Percentiles rank a stretch among this genome's conserved stretches.
Conservation (phyloP, 306 rosid species). For the Herpetospermum pedunculosum region DNA sequence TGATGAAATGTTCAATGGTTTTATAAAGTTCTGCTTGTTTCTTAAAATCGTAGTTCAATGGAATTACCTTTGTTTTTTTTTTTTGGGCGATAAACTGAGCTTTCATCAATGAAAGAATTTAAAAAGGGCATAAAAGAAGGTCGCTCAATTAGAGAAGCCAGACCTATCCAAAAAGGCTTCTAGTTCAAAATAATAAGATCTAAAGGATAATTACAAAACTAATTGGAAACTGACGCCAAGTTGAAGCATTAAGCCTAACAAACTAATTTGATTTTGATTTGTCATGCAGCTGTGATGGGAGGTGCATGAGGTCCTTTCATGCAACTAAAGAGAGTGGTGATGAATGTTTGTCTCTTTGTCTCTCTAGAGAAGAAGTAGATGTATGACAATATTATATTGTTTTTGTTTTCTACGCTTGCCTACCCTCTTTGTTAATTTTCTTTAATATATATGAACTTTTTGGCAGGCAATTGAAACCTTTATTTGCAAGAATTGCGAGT, state of each 20-base stretch:
- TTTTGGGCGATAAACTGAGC: too few species aligned
- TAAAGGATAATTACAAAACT: neutral
- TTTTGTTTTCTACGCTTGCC: neutral
- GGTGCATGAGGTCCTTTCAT: slow-evolving; percentile 91
- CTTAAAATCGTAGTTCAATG: neutral
- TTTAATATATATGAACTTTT: slow-evolving; percentile 1
- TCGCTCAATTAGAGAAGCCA: neutral
- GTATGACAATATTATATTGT: slow-evolving; percentile 37
- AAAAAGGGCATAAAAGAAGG: neutral
- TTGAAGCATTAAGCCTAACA: neutral
- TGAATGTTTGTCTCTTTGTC: slow-evolving; percentile 70
- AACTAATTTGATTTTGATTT: neutral
- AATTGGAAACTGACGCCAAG: neutral
- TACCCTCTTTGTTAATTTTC: slow-evolving; percentile 4
- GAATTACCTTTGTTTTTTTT: neutral
- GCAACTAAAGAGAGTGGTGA: slow-evolving; percentile 44
- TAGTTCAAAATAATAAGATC: neutral
- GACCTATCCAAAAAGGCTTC: neutral
- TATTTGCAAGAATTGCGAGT: slow-evolving; percentile 64
- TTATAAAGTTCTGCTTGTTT: neutral
- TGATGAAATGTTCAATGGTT: neutral
- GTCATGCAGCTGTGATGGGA: slow-evolving; percentile 75
- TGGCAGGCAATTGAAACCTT: slow-evolving; percentile 59
- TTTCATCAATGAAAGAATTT: neutral
- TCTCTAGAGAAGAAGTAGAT: slow-evolving; percentile 47